Evolutionary conservation across 768 basidiomycete species (phyloP).

Genomic region (Phanerodontia chrysosporium): DNA sequence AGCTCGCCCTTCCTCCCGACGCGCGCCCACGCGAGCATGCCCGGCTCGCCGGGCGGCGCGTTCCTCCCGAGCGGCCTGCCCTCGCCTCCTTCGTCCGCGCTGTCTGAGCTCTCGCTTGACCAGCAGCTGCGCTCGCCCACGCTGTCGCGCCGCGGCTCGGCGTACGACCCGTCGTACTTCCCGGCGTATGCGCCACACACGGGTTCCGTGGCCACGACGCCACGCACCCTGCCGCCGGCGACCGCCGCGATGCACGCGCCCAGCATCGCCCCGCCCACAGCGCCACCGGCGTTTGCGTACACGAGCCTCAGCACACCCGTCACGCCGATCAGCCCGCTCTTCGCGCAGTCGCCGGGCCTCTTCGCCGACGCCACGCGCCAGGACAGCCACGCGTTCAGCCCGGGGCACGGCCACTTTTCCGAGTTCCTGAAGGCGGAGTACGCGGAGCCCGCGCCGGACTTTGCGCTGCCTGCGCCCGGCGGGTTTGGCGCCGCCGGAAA

Average conservation of each 20-base stretch:
- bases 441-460: too few relatives aligned
- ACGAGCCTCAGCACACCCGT: background rate
- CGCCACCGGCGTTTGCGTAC: background rate
- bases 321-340: background rate
- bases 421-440: too few relatives aligned
- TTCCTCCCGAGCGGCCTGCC: background rate
- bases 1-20: background rate
- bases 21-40: background rate
- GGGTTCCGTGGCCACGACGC: background rate
- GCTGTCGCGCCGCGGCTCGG: background rate
- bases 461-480: background rate
- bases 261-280: background rate
- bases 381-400: too few relatives aligned
- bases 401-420: too few relatives aligned
- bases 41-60: background rate
- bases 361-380: background rate
- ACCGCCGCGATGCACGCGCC: background rate
- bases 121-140: background rate
- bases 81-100: background rate
- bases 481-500: background rate
- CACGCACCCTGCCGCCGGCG: background rate
- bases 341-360: background rate
- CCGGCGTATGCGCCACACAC: background rate
- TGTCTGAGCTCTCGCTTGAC: background rate
- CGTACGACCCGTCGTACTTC: background rate